A percentile compares a stretch with the other conserved stretches of the same genome.
Conservation (phyloP, 176 grass and related monocot species). For the Cocos nucifera region DNA sequence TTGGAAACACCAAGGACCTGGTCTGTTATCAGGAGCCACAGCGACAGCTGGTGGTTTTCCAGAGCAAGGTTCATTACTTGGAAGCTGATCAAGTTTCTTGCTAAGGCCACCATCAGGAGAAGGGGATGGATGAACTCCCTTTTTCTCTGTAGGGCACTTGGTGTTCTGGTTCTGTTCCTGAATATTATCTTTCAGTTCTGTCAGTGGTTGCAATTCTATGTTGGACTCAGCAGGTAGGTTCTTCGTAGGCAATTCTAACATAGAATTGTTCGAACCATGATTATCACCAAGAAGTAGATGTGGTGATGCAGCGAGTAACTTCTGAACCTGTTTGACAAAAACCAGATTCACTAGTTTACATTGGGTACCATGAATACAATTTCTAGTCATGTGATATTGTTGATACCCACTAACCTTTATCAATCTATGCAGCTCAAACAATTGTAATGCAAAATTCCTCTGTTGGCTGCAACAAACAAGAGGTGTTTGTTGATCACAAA, state of each 20-base stretch:
- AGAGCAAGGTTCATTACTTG: conserved; percentile 11
- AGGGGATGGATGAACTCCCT: conserved; percentile 27
- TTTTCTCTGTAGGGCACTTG: conserved; percentile 35
- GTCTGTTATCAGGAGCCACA: conserved; percentile 38
- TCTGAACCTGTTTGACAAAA: conserved; percentile 60
- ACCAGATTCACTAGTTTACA: background rate
- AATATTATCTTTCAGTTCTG: conserved; percentile 23
- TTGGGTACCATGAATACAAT: background rate
- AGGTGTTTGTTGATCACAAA: too few species aligned
- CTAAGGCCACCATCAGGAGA: conserved; percentile 25
- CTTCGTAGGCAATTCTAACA: conserved; percentile 23
- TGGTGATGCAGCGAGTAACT: conserved; percentile 70
- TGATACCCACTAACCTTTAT: conserved; percentile 62
- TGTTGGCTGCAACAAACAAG: conserved; percentile 65
- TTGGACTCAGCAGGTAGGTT: conserved; percentile 36
- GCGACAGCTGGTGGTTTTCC: conserved; percentile 21
- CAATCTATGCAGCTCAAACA: conserved; percentile 93
- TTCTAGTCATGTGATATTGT: background rate
- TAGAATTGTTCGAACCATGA: conserved; percentile 29
- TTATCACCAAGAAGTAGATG: conserved; percentile 71
- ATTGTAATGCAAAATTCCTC: conserved; percentile 86
- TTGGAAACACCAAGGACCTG: conserved; percentile 34
- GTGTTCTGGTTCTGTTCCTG: conserved; percentile 26
- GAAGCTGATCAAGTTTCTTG: conserved; percentile 15
- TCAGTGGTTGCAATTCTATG: conserved; percentile 27